Evolutionary conservation across 2,329 filamentous ascomycete genomes (phyloP).

Genomic region (Colletotrichum abscissum): DNA sequence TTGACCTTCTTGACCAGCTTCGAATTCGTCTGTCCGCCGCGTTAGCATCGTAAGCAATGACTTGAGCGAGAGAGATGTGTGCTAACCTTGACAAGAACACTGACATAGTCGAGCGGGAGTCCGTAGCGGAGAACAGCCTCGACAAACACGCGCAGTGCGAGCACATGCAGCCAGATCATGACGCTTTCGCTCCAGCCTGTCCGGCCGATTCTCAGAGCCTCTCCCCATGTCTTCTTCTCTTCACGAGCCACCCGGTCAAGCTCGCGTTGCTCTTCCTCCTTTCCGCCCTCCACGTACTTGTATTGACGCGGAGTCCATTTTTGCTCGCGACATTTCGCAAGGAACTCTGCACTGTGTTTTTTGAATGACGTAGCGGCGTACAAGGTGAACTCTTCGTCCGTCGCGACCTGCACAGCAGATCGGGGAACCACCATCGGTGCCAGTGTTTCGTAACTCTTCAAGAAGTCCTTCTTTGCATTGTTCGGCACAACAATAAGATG

Average conservation of each 20-base stretch:
- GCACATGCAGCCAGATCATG: constrained; percentile 94
- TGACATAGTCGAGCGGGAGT: constrained; percentile 88
- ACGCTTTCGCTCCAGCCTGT: constrained; percentile 97
- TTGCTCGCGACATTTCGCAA: constrained; percentile 90
- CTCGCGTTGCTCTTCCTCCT: constrained; percentile 89
- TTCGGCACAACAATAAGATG: constrained; percentile 91
- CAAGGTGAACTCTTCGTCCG: constrained; percentile 90
- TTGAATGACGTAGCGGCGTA: constrained; percentile 94
- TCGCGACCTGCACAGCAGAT: constrained; percentile 81
- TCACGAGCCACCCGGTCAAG: constrained; percentile 84
- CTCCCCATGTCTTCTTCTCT: constrained; percentile 92
- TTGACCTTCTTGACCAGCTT: constrained; percentile 86
- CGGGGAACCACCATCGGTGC: constrained; percentile 93
- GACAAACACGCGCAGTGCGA: constrained; percentile 93
- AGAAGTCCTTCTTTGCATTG: constrained; percentile 85
- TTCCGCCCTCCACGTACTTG: constrained; percentile 90
- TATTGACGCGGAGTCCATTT: constrained; percentile 97
- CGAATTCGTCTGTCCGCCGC: constrained; percentile 75
- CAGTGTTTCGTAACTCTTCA: constrained; percentile 89
- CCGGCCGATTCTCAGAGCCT: constrained; percentile 85
- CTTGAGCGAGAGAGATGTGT: too few species aligned
- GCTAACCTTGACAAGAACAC: constrained; percentile 84
- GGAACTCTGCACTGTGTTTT: constrained; percentile 87
- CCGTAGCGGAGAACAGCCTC: constrained; percentile 98
- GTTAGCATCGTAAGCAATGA: constrained; percentile 6